These are phyloP conservation scores for Melastoma candidum DNA, from an alignment of 441 rosid species.

Conservation along the genomic window DNA sequence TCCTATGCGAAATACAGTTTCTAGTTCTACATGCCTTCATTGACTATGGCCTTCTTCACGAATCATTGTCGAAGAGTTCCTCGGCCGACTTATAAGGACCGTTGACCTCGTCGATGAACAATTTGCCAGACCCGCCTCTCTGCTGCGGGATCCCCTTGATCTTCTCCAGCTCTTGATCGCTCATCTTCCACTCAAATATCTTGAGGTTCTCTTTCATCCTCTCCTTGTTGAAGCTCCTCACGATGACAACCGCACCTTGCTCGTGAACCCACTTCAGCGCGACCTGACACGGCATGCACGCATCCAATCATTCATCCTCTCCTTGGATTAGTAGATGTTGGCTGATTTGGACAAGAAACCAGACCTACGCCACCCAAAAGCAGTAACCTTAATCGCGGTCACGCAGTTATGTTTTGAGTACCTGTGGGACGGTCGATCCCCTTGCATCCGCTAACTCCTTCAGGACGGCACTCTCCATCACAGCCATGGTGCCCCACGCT, in stretches of 20 bases:
- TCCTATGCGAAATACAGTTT: no score
- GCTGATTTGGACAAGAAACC: no score
- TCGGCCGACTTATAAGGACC: background rate
- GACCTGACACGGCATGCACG: background rate
- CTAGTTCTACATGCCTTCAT: no score
- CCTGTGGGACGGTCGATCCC: constrained; percentile 8
- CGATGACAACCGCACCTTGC: constrained; percentile 1
- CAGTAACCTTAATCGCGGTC: no score
- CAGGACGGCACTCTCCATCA: constrained; percentile 18
- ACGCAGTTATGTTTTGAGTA: background rate
- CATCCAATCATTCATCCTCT: background rate
- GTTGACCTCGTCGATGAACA: background rate
- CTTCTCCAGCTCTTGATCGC: constrained; percentile 1
- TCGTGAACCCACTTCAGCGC: constrained; percentile 11
- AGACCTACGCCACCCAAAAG: no score
- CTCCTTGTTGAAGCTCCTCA: constrained; percentile 8
- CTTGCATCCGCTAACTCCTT: constrained; percentile 15
- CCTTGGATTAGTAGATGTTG: background rate
- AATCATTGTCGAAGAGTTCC: background rate
- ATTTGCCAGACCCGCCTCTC: background rate
- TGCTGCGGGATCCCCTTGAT: constrained; percentile 6
- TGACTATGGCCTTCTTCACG: no score
- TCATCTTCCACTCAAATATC: constrained; percentile 9
- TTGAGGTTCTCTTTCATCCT: constrained; percentile 10
- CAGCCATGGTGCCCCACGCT: constrained; percentile 20